These are phyloP conservation scores for Extremus antarcticus DNA, from an alignment of 495 filamentous ascomycete genomes.

Conservation along the genomic window DNA sequence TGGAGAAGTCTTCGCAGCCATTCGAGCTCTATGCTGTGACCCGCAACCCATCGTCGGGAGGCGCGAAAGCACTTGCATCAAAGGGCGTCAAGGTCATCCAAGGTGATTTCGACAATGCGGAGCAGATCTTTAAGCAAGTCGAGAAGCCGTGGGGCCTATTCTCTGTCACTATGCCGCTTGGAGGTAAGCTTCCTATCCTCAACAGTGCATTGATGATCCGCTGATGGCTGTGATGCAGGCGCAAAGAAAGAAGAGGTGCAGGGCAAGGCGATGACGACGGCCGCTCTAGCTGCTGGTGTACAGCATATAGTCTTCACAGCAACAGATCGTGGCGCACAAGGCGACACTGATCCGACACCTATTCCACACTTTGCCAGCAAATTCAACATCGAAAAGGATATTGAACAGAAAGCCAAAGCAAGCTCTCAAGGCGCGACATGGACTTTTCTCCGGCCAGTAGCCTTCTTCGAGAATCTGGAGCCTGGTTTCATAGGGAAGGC, in stretches of 20 bases:
- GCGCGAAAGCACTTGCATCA: constrained; percentile 19
- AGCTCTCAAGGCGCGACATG: constrained; percentile 1
- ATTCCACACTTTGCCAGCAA: constrained; percentile 20
- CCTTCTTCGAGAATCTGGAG: constrained; percentile 36
- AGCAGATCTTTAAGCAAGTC: constrained; percentile 23
- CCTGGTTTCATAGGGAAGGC: constrained; percentile 22
- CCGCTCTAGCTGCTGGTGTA: constrained; percentile 15
- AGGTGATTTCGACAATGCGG: constrained; percentile 27
- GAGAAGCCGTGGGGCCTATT: constrained; percentile 30
- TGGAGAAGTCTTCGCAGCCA: constrained; percentile 12
- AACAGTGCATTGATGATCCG: neutral
- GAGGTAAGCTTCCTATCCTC: neutral
- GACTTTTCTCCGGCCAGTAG: constrained; percentile 33
- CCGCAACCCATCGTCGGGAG: constrained; percentile 18
- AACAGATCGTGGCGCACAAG: constrained; percentile 19
- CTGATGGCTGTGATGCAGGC: neutral
- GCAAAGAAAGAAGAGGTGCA: constrained; percentile 12
- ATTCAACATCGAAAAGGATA: constrained; percentile 16
- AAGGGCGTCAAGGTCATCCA: constrained; percentile 26
- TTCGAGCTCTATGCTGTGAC: constrained; percentile 31
- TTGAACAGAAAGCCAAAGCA: constrained; percentile 1
- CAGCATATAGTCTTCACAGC: constrained; percentile 20
- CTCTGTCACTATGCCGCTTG: constrained; percentile 17
- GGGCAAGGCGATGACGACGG: constrained; percentile 16
- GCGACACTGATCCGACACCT: constrained; percentile 13